These are phyloP conservation scores for Microthyrium microscopicum DNA, from an alignment of 2,329 filamentous ascomycete species.

Conservation along the genomic window DNA sequence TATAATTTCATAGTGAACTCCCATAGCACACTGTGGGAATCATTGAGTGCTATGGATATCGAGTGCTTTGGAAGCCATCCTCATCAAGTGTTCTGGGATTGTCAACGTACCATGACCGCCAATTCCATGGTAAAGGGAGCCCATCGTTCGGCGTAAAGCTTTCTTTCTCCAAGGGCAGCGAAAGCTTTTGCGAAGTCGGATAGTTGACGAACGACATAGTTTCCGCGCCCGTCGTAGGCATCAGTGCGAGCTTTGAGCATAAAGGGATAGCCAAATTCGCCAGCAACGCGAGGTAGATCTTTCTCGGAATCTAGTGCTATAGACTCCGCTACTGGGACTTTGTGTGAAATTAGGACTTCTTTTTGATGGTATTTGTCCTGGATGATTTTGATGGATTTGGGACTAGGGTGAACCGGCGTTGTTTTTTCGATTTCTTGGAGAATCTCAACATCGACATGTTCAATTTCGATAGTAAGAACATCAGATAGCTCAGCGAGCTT, in stretches of 20 bases:
- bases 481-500: constrained; percentile 63
- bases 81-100: too few species aligned
- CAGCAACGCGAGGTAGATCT: constrained; percentile 46
- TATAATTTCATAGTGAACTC: too few species aligned
- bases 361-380: constrained; percentile 93
- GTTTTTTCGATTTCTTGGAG: constrained; percentile 63
- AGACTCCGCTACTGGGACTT: constrained; percentile 58
- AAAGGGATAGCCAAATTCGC: constrained; percentile 59
- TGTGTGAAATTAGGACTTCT: constrained; percentile 51
- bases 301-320: constrained; percentile 43
- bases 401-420: constrained; percentile 48
- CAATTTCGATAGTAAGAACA: constrained; percentile 83
- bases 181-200: constrained; percentile 49
- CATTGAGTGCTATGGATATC: too few species aligned
- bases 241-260: constrained; percentile 87
- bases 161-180: constrained; percentile 42
- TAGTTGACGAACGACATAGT: constrained; percentile 45
- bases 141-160: constrained; percentile 81
- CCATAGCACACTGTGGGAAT: too few species aligned
- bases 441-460: constrained; percentile 83
- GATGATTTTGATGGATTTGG: constrained; percentile 72
- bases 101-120: constrained; percentile 91
- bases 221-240: constrained; percentile 80
- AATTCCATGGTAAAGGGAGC: constrained; percentile 73
- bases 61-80: too few species aligned